Conservation (phyloP, 75 land plant genomes). For the Ceratopteris richardii region DNA sequence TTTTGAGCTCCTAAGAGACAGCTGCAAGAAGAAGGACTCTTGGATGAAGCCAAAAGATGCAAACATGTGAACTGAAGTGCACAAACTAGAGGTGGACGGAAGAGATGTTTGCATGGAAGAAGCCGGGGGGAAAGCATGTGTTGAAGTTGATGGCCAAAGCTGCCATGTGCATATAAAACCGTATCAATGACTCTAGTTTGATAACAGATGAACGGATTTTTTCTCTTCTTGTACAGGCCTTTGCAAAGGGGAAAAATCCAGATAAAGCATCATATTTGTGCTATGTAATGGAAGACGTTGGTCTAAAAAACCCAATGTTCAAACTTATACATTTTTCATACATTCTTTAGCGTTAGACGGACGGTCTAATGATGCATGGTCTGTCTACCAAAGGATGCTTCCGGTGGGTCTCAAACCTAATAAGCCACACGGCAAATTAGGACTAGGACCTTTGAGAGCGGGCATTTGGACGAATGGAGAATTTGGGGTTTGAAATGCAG, state of each 20-base stretch:
- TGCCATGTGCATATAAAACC: neutral
- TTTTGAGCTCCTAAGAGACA: no score
- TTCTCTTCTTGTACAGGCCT: neutral
- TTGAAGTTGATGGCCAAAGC: neutral
- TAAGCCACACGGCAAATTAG: no score
- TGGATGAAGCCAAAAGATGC: no score
- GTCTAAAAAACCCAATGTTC: neutral
- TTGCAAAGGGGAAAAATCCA: neutral
- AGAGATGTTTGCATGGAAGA: no score
- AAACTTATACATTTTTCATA: neutral
- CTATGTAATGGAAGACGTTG: neutral
- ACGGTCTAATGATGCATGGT: conserved; percentile 1
- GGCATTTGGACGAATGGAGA: no score
- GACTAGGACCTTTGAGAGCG: no score
- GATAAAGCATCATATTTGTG: neutral
- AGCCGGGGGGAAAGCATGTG: no score
- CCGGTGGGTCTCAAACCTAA: neutral
- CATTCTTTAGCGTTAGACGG: neutral
- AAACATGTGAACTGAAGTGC: no score
- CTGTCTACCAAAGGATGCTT: conserved; percentile 5
- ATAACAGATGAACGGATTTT: neutral
- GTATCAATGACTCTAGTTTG: neutral
- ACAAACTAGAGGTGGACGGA: no score
- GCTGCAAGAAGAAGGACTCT: no score
- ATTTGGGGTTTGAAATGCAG: no score